Evolutionary conservation across 768 basidiomycete species (phyloP).

Genomic region (Hericium erinaceus): DNA sequence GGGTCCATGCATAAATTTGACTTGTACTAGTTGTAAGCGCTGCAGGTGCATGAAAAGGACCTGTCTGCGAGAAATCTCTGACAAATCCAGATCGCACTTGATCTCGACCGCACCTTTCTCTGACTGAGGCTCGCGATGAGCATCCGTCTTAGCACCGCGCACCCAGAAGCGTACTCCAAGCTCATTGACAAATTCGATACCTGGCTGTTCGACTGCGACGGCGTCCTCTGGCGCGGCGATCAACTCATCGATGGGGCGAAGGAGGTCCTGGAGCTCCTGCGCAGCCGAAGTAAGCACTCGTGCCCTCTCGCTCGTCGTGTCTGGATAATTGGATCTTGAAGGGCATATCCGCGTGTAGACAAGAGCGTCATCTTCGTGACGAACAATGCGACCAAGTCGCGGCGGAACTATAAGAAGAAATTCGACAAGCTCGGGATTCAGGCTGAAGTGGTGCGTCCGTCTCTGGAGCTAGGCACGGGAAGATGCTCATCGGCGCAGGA

Average conservation of each 20-base stretch:
- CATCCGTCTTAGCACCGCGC: slow-evolving; percentile 7
- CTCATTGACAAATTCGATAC: slow-evolving; percentile 69
- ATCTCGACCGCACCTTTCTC: too few relatives aligned
- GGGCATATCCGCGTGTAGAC: slow-evolving; percentile 2
- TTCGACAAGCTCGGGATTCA: slow-evolving; percentile 87
- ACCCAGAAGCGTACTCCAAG: slow-evolving; percentile 23
- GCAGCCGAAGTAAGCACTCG: slow-evolving; percentile 52
- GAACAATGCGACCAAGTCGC: slow-evolving; percentile 94
- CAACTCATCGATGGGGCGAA: slow-evolving; percentile 67
- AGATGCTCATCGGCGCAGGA: slow-evolving; percentile 43
- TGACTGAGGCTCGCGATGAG: not conserved
- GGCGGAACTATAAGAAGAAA: slow-evolving; percentile 79
- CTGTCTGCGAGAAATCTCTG: too few relatives aligned
- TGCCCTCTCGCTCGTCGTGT: slow-evolving; percentile 1
- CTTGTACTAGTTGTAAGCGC: too few relatives aligned
- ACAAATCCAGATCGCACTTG: too few relatives aligned
- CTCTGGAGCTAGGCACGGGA: not conserved
- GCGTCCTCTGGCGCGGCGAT: slow-evolving; percentile 88
- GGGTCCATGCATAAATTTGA: too few relatives aligned
- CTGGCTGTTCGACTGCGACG: slow-evolving; percentile 95
- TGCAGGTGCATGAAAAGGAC: too few relatives aligned
- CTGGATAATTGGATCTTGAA: slow-evolving; percentile 1
- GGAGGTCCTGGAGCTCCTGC: slow-evolving; percentile 64
- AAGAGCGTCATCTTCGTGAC: slow-evolving; percentile 87
- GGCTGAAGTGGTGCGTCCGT: slow-evolving; percentile 55